These are phyloP conservation scores for Carnegiea gigantea DNA, from an alignment of 179 eudicot species.

Conservation along the genomic window DNA sequence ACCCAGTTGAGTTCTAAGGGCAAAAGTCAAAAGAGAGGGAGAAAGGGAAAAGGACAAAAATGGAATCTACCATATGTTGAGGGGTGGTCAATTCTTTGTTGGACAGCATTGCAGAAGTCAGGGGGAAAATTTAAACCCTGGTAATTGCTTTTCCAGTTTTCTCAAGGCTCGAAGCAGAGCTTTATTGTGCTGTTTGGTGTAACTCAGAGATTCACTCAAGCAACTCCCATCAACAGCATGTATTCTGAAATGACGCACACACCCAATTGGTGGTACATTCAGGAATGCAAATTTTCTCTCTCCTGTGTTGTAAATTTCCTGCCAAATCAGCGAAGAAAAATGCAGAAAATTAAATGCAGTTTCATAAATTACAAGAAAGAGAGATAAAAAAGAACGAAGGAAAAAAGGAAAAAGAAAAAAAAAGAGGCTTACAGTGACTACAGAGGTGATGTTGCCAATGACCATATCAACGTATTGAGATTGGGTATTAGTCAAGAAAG, in stretches of 20 bases:
- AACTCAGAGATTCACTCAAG: conserved; percentile 7
- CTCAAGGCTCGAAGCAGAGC: conserved; percentile 25
- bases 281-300: conserved; percentile 28
- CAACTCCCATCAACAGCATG: conserved; percentile 9
- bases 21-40: not conserved
- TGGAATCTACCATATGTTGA: conserved; percentile 14
- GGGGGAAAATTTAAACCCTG: conserved; percentile 51
- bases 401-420: not conserved
- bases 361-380: not conserved
- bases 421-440: not conserved
- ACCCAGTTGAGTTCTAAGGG: too few relatives aligned
- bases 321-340: conserved; percentile 2
- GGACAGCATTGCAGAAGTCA: conserved; percentile 39
- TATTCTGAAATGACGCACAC: conserved; percentile 14
- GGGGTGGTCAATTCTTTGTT: conserved; percentile 18
- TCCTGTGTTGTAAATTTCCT: conserved; percentile 27
- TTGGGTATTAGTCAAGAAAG: not conserved
- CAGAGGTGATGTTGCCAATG: conserved; percentile 3
- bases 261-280: conserved; percentile 24
- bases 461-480: not conserved
- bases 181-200: conserved; percentile 40
- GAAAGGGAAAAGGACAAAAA: not conserved
- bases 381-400: too few relatives aligned
- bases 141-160: conserved; percentile 28
- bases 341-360: conserved; percentile 3